phyloP scores from a whole-genome alignment of 257 asterid species.

The Forsythia viridissima region DNA sequence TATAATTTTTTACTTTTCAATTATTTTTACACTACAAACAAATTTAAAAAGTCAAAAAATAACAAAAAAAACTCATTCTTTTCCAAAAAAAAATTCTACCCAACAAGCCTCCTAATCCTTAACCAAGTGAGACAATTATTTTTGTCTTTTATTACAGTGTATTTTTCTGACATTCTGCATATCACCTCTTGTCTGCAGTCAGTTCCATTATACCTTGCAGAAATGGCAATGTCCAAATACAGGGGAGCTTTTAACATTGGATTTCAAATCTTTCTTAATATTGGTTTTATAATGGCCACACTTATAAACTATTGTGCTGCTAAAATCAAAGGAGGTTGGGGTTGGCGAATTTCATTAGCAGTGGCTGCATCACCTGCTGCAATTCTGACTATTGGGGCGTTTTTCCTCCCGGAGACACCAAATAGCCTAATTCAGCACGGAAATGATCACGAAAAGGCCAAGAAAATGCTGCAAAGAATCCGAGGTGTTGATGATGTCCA shows the following conservation, averaged over 20 bases:
- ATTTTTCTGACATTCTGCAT: background rate
- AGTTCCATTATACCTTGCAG: conserved; percentile 57
- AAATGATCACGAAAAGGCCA: conserved; percentile 38
- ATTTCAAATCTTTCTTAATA: conserved; percentile 42
- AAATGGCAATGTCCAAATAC: conserved; percentile 50
- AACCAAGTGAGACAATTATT: no score
- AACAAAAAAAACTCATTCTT: no score
- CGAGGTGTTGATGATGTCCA: conserved; percentile 52
- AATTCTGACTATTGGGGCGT: conserved; percentile 34
- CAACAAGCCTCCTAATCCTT: no score
- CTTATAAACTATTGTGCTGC: conserved; percentile 44
- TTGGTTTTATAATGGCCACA: conserved; percentile 49
- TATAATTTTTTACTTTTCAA: no score
- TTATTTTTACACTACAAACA: no score
- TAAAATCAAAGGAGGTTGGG: conserved; percentile 62
- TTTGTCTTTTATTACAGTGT: no score
- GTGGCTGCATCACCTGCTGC: conserved; percentile 41
- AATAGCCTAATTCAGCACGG: conserved; percentile 46
- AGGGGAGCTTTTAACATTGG: conserved; percentile 61
- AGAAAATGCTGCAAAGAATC: conserved; percentile 30
- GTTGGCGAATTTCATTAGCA: conserved; percentile 61
- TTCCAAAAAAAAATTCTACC: no score
- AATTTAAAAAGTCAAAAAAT: no score
- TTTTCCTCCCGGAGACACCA: conserved; percentile 66
- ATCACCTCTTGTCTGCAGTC: conserved; percentile 30